These are phyloP conservation scores for Fusarium tjaetaba DNA, from an alignment of 2,329 filamentous ascomycete species.

Conservation along the genomic window DNA sequence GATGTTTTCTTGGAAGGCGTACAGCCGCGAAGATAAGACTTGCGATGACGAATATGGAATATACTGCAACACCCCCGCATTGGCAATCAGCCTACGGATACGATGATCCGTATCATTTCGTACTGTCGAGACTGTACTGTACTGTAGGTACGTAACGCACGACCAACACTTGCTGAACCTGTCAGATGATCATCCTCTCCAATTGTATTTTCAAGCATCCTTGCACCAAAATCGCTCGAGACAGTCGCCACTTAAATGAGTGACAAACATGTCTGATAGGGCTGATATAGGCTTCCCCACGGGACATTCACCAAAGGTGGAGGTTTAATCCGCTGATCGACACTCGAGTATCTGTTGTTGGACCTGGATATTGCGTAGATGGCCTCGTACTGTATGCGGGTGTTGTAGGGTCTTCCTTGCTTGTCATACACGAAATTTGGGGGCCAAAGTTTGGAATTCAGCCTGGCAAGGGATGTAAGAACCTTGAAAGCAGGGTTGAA, in stretches of 20 bases:
- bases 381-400: neutral
- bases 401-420: slow-evolving; percentile 6
- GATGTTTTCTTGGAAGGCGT: neutral
- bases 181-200: neutral
- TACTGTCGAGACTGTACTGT: neutral
- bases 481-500: neutral
- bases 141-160: neutral
- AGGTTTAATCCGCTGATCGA: neutral
- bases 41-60: neutral
- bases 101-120: neutral
- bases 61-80: slow-evolving; percentile 2
- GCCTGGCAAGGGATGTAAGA: neutral
- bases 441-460: neutral
- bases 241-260: neutral
- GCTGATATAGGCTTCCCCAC: slow-evolving; percentile 10
- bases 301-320: neutral
- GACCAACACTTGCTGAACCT: neutral
- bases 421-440: neutral
- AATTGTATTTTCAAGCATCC: neutral
- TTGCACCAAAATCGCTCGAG: neutral
- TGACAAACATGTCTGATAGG: neutral
- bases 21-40: neutral
- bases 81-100: slow-evolving; percentile 5
- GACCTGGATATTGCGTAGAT: neutral
- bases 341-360: neutral